These are phyloP conservation scores for Ustilago trichophora DNA, from an alignment of 1,284 basidiomycete genomes.

Conservation along the genomic window DNA sequence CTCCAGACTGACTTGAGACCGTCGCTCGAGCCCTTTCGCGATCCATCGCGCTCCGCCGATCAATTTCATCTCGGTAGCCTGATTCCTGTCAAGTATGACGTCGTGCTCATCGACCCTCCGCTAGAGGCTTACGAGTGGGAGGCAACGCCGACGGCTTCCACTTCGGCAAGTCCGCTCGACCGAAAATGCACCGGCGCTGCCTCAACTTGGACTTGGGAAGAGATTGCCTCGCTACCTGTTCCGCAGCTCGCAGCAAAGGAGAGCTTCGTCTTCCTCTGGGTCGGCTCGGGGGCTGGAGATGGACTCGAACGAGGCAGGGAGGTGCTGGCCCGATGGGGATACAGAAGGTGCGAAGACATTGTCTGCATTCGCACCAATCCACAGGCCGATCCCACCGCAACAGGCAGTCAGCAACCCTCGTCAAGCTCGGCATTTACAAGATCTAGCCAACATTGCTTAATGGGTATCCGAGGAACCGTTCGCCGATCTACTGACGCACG, in stretches of 20 bases:
- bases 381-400: conserved; percentile 66
- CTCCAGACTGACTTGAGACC: conserved; percentile 49
- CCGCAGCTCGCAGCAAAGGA: conserved; percentile 82
- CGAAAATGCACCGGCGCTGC: neutral
- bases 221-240: conserved; percentile 82
- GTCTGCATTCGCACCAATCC: conserved; percentile 94
- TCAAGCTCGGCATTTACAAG: conserved; percentile 48
- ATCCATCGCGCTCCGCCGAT: conserved; percentile 7
- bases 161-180: neutral
- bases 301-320: conserved; percentile 92
- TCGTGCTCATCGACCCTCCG: conserved; percentile 90
- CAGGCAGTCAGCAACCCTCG: conserved; percentile 6
- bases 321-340: conserved; percentile 91
- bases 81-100: conserved; percentile 81
- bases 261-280: conserved; percentile 93
- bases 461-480: conserved; percentile 98
- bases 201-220: conserved; percentile 77
- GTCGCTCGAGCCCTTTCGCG: conserved; percentile 26
- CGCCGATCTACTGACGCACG: conserved; percentile 89
- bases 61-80: conserved; percentile 52
- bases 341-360: conserved; percentile 93
- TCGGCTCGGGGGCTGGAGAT: conserved; percentile 87
- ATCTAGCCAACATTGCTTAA: conserved; percentile 81
- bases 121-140: conserved; percentile 69
- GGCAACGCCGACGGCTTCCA: conserved; percentile 15